Conservation (phyloP, 2,329 filamentous ascomycete species). For the Diaporthe ilicicola region DNA sequence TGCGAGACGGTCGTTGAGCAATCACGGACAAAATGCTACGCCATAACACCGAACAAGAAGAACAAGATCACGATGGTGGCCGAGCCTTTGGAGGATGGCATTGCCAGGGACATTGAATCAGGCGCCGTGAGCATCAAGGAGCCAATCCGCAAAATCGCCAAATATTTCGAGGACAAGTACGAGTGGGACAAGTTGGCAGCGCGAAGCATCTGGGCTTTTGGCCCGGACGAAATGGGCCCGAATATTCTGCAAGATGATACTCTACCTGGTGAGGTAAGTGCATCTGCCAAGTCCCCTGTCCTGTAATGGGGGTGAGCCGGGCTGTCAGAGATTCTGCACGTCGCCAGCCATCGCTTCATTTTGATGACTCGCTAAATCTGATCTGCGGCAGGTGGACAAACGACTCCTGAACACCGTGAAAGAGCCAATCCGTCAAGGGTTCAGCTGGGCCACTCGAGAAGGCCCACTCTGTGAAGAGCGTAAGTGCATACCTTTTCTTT, state of each 20-base stretch:
- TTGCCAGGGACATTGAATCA: constrained; percentile 92
- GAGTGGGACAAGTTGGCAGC: constrained; percentile 96
- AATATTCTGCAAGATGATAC: constrained; percentile 99
- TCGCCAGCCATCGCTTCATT: not conserved
- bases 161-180: constrained; percentile 97
- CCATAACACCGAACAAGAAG: constrained; percentile 98
- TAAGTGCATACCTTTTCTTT: constrained; percentile 57
- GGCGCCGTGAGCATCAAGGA: constrained; percentile 92
- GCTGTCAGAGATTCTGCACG: constrained; percentile 23
- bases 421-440: constrained; percentile 94
- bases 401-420: constrained; percentile 86
- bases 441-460: constrained; percentile 95
- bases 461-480: constrained; percentile 97
- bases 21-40: constrained; percentile 97
- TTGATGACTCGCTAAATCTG: constrained; percentile 28
- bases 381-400: constrained; percentile 76
- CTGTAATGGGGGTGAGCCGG: not conserved
- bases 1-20: constrained; percentile 98
- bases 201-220: constrained; percentile 98
- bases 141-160: constrained; percentile 89
- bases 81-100: constrained; percentile 93
- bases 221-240: constrained; percentile 91
- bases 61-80: constrained; percentile 99
- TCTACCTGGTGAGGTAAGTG: constrained; percentile 80
- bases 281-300: constrained; percentile 3